phyloP scores from a whole-genome alignment of 1,139 yeast species.

The Pichia sp. region DNA sequence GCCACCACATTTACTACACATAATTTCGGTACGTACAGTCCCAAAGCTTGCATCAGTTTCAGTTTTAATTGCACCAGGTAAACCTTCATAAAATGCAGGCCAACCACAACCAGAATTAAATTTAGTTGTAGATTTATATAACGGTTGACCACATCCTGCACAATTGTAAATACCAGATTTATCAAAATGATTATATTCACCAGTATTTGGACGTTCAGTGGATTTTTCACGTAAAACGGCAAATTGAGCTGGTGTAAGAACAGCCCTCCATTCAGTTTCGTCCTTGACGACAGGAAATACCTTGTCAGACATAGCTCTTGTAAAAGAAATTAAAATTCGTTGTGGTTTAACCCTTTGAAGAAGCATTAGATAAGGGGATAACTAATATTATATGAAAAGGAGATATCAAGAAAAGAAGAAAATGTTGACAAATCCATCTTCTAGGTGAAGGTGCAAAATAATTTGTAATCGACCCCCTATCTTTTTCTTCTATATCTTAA shows the following conservation, averaged over 20 bases:
- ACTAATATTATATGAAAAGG: too few species aligned
- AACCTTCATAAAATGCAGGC: constrained; percentile 92
- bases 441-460: too few species aligned
- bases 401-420: too few species aligned
- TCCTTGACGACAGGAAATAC: not conserved
- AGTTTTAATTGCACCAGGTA: constrained; percentile 69
- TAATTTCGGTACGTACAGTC: constrained; percentile 80
- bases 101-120: constrained; percentile 93
- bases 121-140: constrained; percentile 73
- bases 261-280: constrained; percentile 75
- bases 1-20: constrained; percentile 84
- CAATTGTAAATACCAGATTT: constrained; percentile 65
- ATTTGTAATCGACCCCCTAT: too few species aligned
- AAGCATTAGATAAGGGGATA: too few species aligned
- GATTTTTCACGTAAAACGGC: constrained; percentile 70
- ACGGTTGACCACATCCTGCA: constrained; percentile 76
- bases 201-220: constrained; percentile 80
- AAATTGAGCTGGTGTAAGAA: constrained; percentile 71
- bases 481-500: too few species aligned
- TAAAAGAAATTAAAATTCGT: too few species aligned
- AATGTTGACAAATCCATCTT: too few species aligned
- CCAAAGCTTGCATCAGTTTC: constrained; percentile 60
- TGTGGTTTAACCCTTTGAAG: too few species aligned
- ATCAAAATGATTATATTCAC: constrained; percentile 53
- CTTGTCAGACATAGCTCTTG: not conserved